Conservation (phyloP, 2,329 filamentous ascomycete species). For the Lecanicillium sp. region DNA sequence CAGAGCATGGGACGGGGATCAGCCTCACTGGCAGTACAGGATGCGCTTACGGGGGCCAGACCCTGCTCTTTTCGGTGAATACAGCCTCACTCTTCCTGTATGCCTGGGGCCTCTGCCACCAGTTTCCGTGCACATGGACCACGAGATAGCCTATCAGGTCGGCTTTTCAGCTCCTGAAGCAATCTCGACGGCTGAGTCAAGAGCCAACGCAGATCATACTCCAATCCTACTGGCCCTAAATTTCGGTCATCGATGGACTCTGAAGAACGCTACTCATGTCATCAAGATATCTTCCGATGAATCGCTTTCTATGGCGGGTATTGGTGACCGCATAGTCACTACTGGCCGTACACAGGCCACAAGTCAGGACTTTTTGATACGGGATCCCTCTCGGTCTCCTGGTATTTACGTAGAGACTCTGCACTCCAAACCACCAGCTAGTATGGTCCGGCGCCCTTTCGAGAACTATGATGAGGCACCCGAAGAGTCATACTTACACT, state of each 20-base stretch:
- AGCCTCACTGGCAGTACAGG: not conserved
- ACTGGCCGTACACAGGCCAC: conserved; percentile 13
- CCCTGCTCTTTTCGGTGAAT: conserved; percentile 22
- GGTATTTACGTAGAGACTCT: conserved; percentile 34
- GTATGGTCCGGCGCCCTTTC: conserved; percentile 29
- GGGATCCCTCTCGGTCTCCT: conserved; percentile 27
- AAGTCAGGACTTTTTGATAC: conserved; percentile 27
- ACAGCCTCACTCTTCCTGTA: conserved; percentile 35
- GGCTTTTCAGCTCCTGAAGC: conserved; percentile 11
- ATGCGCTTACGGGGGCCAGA: conserved; percentile 5
- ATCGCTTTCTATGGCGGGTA: conserved; percentile 18
- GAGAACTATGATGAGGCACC: conserved; percentile 28
- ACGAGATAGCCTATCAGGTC: conserved; percentile 24
- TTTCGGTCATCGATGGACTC: conserved; percentile 36
- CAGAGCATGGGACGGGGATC: conserved; percentile 27
- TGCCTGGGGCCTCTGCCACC: conserved; percentile 25
- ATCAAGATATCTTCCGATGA: conserved; percentile 28
- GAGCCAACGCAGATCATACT: conserved; percentile 30
- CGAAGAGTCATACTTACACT: conserved; percentile 38
- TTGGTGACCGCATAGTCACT: conserved; percentile 21
- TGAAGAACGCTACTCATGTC: conserved; percentile 30
- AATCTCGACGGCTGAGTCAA: conserved; percentile 13
- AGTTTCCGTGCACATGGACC: conserved; percentile 32
- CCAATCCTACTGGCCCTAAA: conserved; percentile 34
- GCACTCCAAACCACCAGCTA: conserved; percentile 31